Evolutionary conservation across 192 early-diverging fungal species (phyloP), one percentile per base, ranked within the genome.

Genomic region (Mortierella hygrophila): DNA sequence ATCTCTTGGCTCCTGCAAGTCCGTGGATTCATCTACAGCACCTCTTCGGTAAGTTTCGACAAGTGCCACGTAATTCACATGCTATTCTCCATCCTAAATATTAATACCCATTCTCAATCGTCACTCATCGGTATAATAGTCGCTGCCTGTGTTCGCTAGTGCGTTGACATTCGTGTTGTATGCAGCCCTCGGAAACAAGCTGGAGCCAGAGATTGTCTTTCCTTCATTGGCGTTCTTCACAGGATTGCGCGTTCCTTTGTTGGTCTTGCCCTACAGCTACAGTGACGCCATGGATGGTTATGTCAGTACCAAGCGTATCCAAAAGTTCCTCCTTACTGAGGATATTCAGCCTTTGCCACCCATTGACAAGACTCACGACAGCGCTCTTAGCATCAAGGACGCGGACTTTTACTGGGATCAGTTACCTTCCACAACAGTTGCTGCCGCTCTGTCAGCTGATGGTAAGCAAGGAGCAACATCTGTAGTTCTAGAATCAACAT

Each of bases 1-100:
- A 96, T 76, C 95, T 97, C 88, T 81, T 97, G 63, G 90, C 94
- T 88, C 92, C 91, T 78, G 95, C 94, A 93, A 92, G 96, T 87
- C 55, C 89, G 77, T 85, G 88, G 70, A 92, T 97, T 89, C 74
- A 96, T 76, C 82, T 93, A 73, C 84, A 92, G 87, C 52, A 88
- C 89, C 52, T 91, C 89, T 3, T 82, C 82, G 16, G 87, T 88
- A 85, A 82, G 76, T 47, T 23, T 71, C 13, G 60, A 20, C 60
- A 65, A 65, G 4, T 13, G 29, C 13, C 26, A 65, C 6, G 4
- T 23, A 49, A 42, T 76, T 49, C 13, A 77, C n/a, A 29, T n/a
- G 8, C 6, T 13, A 16, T 32, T 60, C 68, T 35, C 29, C 60
- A 35, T 77, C 54, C 5, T 9, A 38, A 35, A 10, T 60, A 68